A percentile compares a stretch with the other conserved stretches of the same genome.
Evolutionary conservation across 108 stramenopile genomes (phyloP).

Genomic region (Stephanodiscus minutulus): DNA sequence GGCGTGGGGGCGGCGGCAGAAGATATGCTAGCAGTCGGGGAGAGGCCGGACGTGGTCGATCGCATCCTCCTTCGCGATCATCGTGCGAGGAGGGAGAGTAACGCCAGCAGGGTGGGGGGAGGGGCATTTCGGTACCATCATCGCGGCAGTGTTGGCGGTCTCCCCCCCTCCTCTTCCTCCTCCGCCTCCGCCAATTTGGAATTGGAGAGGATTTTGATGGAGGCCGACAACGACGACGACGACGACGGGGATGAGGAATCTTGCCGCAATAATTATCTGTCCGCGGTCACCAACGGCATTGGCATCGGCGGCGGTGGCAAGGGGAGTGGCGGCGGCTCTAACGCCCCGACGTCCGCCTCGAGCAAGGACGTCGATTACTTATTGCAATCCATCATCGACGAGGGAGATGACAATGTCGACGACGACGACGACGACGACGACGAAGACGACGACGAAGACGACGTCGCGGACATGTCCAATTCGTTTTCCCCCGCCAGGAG

Average conservation of each 20-base stretch:
- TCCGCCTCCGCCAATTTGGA: slow-evolving; percentile 42
- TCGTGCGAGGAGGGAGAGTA: not conserved
- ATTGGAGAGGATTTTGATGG: slow-evolving; percentile 76
- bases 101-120: not conserved
- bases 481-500: not conserved
- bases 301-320: not conserved
- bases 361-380: slow-evolving; percentile 59
- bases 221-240: slow-evolving; percentile 55
- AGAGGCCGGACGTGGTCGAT: not conserved
- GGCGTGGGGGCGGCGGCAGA: not conserved
- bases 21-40: not conserved
- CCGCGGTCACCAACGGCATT: not conserved
- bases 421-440: slow-evolving; percentile 30
- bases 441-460: not conserved
- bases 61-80: not conserved
- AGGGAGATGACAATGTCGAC: slow-evolving; percentile 67
- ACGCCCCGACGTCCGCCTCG: slow-evolving; percentile 8
- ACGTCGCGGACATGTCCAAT: not conserved
- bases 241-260: slow-evolving; percentile 9
- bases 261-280: not conserved
- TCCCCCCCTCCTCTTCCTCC: not conserved
- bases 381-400: slow-evolving; percentile 69
- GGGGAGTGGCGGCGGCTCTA: not conserved
- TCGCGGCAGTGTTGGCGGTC: not conserved
- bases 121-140: not conserved